Evolutionary conservation across 257 asterid genomes (phyloP), one percentile per base, ranked within the genome.

Genomic region (Nicotiana obtusifolia): DNA sequence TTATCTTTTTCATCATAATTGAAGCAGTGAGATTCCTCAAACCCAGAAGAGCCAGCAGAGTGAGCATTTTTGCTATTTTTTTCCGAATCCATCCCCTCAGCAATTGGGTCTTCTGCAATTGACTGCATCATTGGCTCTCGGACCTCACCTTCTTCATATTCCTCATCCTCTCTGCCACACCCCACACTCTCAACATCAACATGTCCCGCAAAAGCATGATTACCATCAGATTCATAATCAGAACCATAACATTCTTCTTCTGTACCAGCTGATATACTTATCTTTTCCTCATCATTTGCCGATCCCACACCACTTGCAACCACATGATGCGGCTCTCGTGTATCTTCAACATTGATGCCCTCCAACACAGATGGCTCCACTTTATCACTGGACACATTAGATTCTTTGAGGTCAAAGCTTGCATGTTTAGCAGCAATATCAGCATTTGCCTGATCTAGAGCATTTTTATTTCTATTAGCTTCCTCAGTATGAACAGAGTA

Each of bases 91-190:
- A 82, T 67, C 62, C 35, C 90, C 76, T 73, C 87, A 68, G 53
- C 78, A 82, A 76, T 35, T 26, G 82, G 84, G 33, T 86, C 89
- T 83, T 86, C 91, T 47, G 44, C 81, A 16, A 82, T 81, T 81
- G 91, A 82, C 53, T 49, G 85, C 65, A 76, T 83, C 11, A 78
- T 20, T 37, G 90, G 87, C 82, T 91, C 98, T 85, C 97, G 90
- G 77, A 92, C 87, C 85, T 95, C 98, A 81, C 98, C 98, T 78
- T 95, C 99, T 90, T 95, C 98, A 83, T 80, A 89, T 13, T 94
- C 97, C 65, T 89, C 97, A 83, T 92, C 96, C 86, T 89, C 97
- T 84, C 85, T 89, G 81, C 19, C 80, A 80, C 83, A 47, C 5
- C 24, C 75, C 68, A 84, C 83, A 75, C 64, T 78, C 75, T 76